phyloP scores from a whole-genome alignment of 148 eudicot genomes.

The Salicornia ramosissima region DNA sequence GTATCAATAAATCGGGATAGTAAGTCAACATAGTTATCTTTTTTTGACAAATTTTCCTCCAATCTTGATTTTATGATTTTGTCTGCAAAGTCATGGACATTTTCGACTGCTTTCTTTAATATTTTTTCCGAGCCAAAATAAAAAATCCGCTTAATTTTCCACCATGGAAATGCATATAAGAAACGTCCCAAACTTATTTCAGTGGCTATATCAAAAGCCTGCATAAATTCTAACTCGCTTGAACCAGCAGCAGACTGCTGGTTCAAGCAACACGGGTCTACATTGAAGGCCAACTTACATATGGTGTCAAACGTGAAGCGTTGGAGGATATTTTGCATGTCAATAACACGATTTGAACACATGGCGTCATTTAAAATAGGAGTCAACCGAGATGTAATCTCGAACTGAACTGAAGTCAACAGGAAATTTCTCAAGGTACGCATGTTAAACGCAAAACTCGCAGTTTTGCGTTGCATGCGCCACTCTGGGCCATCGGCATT shows the following conservation, averaged over 20 bases:
- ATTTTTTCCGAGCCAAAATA: slow-evolving; percentile 52
- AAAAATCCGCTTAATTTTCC: slow-evolving; percentile 39
- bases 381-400: slow-evolving; percentile 27
- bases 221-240: slow-evolving; percentile 52
- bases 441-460: slow-evolving; percentile 49
- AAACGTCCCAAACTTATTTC: slow-evolving; percentile 50
- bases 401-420: slow-evolving; percentile 29
- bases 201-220: slow-evolving; percentile 62
- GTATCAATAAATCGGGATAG: slow-evolving; percentile 51
- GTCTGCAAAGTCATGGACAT: slow-evolving; percentile 52
- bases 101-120: slow-evolving; percentile 37
- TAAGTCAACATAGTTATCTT: slow-evolving; percentile 36
- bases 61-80: slow-evolving; percentile 47
- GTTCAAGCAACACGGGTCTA: slow-evolving; percentile 66
- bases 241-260: slow-evolving; percentile 36
- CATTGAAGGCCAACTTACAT: slow-evolving; percentile 61
- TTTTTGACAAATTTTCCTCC: slow-evolving; percentile 22
- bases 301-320: slow-evolving; percentile 51
- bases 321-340: slow-evolving; percentile 41
- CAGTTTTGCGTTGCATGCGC: slow-evolving; percentile 45
- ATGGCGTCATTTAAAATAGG: slow-evolving; percentile 33
- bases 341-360: slow-evolving; percentile 13
- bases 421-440: slow-evolving; percentile 34
- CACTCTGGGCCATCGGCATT: slow-evolving; percentile 45
- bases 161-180: slow-evolving; percentile 41